These are phyloP conservation scores for Pythium coloratum DNA, from an alignment of 352 stramenopile genomes.

Conservation along the genomic window DNA sequence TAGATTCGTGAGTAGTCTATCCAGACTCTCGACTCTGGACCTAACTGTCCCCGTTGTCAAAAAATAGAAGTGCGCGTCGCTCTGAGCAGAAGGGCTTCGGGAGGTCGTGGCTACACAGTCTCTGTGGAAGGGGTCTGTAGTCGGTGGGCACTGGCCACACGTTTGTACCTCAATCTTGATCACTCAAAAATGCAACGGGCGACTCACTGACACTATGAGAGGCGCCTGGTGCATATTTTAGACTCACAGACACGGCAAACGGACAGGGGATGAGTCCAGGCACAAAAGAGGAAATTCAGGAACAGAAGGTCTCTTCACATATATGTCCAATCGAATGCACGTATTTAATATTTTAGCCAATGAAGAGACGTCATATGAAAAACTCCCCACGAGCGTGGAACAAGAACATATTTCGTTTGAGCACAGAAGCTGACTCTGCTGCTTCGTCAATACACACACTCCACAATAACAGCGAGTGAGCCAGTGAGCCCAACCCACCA, in stretches of 20 bases:
- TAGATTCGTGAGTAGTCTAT: neutral
- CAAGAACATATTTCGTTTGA: neutral
- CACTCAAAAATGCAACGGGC: too few relatives aligned
- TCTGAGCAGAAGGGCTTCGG: neutral
- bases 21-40: too few relatives aligned
- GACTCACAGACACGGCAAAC: neutral
- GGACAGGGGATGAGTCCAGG: neutral
- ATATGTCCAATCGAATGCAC: neutral
- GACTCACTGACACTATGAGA: too few relatives aligned
- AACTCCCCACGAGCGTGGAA: neutral
- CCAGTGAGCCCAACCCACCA: neutral
- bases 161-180: neutral
- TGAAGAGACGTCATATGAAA: neutral
- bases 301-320: neutral
- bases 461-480: neutral
- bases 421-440: slow-evolving; percentile 5
- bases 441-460: neutral
- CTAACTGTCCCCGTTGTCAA: neutral
- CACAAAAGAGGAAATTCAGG: neutral
- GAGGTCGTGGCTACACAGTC: neutral
- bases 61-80: neutral
- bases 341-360: neutral
- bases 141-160: neutral
- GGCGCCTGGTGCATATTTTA: too few relatives aligned
- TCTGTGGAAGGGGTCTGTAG: neutral